Evolutionary conservation across 768 basidiomycete species (phyloP).

Genomic region (Cytidiella melzeri): DNA sequence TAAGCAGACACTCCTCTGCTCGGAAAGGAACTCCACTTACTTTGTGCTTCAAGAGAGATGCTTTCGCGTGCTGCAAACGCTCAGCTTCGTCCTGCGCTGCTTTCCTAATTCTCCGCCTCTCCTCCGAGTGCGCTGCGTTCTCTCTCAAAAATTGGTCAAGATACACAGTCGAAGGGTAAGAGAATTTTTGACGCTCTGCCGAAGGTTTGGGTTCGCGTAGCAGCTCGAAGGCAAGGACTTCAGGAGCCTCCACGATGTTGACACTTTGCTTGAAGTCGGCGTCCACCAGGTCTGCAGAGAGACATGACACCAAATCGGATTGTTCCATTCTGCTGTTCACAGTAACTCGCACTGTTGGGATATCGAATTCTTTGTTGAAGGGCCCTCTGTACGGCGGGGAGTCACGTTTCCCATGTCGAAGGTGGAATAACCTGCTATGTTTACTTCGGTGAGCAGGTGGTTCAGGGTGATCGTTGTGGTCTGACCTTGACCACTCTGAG

Average conservation of each 20-base stretch:
- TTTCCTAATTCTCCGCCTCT: conserved; percentile 29
- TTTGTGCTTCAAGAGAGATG: conserved; percentile 45
- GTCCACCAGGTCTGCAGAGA: conserved; percentile 33
- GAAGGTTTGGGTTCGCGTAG: conserved; percentile 22
- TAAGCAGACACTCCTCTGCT: not conserved
- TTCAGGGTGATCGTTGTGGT: not conserved
- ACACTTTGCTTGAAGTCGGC: conserved; percentile 36
- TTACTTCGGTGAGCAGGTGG: not conserved
- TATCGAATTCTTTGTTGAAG: conserved; percentile 26
- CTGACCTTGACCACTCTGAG: conserved; percentile 29
- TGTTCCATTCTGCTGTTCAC: conserved; percentile 34
- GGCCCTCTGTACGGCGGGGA: conserved; percentile 25
- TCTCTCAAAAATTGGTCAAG: conserved; percentile 66
- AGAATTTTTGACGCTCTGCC: conserved; percentile 36
- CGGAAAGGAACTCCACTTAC: conserved; percentile 33
- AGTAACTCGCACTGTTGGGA: conserved; percentile 48
- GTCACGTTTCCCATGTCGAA: conserved; percentile 45
- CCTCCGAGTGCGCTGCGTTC: conserved; percentile 41
- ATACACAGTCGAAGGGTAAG: conserved; percentile 60
- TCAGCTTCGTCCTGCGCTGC: conserved; percentile 44
- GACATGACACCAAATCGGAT: conserved; percentile 55
- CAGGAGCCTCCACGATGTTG: conserved; percentile 57
- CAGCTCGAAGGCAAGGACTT: conserved; percentile 56
- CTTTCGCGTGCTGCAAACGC: conserved; percentile 38
- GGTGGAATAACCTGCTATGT: conserved; percentile 48